Evolutionary conservation across 2,329 filamentous ascomycete species (phyloP).

Genomic region (Phialocephala subalpina): DNA sequence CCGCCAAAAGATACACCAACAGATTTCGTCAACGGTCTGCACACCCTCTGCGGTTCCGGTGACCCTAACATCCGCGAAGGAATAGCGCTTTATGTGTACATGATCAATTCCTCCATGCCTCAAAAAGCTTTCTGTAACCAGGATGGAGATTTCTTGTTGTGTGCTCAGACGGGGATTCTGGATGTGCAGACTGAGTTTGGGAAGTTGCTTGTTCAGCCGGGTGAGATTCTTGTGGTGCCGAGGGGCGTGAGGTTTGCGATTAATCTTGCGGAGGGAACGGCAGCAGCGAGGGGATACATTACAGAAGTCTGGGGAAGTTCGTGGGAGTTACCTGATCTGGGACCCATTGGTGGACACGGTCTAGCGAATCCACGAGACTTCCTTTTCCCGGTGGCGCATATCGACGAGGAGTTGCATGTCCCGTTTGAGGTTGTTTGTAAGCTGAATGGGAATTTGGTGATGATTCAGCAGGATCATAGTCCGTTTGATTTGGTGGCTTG

Average conservation of each 20-base stretch:
- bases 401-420: conserved; percentile 59
- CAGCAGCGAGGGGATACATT: conserved; percentile 63
- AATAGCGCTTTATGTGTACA: conserved; percentile 57
- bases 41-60: conserved; percentile 56
- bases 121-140: conserved; percentile 56
- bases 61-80: conserved; percentile 58
- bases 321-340: conserved; percentile 70
- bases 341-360: conserved; percentile 69
- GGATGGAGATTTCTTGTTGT: conserved; percentile 71
- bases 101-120: conserved; percentile 55
- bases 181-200: conserved; percentile 67
- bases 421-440: conserved; percentile 65
- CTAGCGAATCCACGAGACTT: conserved; percentile 72
- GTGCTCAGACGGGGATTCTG: conserved; percentile 63
- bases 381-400: conserved; percentile 63
- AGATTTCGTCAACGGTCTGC: conserved; percentile 55
- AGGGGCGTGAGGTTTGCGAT: conserved; percentile 69
- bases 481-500: conserved; percentile 82
- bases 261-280: conserved; percentile 61
- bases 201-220: conserved; percentile 61
- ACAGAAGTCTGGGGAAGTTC: conserved; percentile 70
- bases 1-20: conserved; percentile 56
- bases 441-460: conserved; percentile 70
- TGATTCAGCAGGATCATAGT: conserved; percentile 70
- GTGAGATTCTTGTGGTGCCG: conserved; percentile 70